Base-by-base conservation (phyloP, 228 moss, liverwort and hornwort genomes). In the Sphagnum fallax region DNA sequence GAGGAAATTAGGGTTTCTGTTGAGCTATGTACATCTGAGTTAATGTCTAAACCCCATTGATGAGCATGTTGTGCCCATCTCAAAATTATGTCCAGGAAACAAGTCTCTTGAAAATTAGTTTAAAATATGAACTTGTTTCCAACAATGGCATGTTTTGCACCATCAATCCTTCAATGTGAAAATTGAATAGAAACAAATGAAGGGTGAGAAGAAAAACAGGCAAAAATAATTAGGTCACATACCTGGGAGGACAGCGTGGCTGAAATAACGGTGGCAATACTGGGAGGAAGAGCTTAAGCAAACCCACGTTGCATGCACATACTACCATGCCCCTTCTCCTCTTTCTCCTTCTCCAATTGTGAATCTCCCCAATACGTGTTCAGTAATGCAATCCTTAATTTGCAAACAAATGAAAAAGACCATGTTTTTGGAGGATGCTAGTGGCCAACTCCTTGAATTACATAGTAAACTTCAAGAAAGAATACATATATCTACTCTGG, bases 241-340 rank as follows among this genome's bases (percentile, higher is more conserved):
- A 91, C 94, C 91, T 94, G 94, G 71, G 86, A 67, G 51, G 81
- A 81, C 47, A 76, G 64, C 60, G 89, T 86, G 82, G 72, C 78
- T 16, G 85, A 52, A 52, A 80, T 76, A 12, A 73, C 74, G 32
- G 84, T 69, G 32, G 32, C 32, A 32, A 32, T 32, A 32, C 32
- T 32, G 32, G 32, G 63, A 78, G 73, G 53, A 86, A 81, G 67
- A 88, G 82, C 67, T 89, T 86, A 73, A 91, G 72, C 73, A 89
- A 76, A 76, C 89, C 91, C 84, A 81, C 83, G 71, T 88, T 81
- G 75, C 89, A 89, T 67, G 80, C 82, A 72, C 94, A 94, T 79
- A 88, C 86, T 78, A 87, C 88, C 94, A 94, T 94, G 72, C 63
- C 62, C 49, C 62, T 70, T 53, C 66, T 53, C 65, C 67, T 32